Conservation (phyloP, 257 asterid species). For the Salvia hispanica region DNA sequence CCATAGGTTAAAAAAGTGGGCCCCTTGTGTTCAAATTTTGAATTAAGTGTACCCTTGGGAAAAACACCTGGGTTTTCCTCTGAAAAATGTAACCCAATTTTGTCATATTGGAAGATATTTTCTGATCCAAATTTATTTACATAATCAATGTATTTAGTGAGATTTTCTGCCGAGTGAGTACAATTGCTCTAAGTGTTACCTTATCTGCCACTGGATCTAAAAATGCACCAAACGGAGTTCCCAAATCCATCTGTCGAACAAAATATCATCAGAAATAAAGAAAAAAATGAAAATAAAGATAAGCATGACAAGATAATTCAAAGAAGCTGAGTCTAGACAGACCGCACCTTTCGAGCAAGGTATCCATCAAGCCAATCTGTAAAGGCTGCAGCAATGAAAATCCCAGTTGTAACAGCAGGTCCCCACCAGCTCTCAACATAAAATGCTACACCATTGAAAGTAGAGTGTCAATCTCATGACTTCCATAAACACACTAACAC, state of each 20-base stretch:
- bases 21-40: not conserved
- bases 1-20: not conserved
- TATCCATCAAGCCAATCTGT: constrained; percentile 97
- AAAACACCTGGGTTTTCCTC: not conserved
- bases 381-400: constrained; percentile 77
- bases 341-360: constrained; percentile 78
- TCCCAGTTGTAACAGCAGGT: constrained; percentile 57
- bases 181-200: constrained; percentile 42
- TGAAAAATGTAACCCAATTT: not conserved
- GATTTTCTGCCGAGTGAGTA: not conserved
- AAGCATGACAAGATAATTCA: constrained; percentile 9
- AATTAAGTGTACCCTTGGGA: not conserved
- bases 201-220: constrained; percentile 96
- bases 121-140: not conserved
- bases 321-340: constrained; percentile 24
- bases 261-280: constrained; percentile 19
- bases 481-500: constrained; percentile 12
- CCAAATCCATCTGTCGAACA: constrained; percentile 68
- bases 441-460: constrained; percentile 53
- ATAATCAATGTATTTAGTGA: not conserved
- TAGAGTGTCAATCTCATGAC: constrained; percentile 27
- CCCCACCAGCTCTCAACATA: constrained; percentile 85
- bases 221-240: constrained; percentile 88
- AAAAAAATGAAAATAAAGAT: constrained; percentile 8
- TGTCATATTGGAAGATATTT: not conserved